Percentiles rank a stretch among this genome's conserved stretches.
phyloP scores from a whole-genome alignment of 2,329 filamentous ascomycete genomes.

The Trichoderma sp. region DNA sequence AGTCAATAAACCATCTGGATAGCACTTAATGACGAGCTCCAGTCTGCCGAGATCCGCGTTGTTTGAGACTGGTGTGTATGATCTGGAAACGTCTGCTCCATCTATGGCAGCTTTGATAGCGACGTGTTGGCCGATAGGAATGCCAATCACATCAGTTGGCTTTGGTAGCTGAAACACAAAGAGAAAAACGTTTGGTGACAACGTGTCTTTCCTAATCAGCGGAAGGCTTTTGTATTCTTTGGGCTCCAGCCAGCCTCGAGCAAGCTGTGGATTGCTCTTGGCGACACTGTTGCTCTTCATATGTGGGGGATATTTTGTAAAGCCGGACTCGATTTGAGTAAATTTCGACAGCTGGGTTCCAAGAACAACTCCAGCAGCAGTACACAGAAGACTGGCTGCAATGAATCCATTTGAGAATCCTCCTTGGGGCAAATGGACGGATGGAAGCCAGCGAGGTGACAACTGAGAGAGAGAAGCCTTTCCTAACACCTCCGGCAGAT shows the following conservation, averaged over 20 bases:
- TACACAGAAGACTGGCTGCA: neutral
- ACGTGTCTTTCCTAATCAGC: slow-evolving; percentile 38
- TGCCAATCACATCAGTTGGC: slow-evolving; percentile 43
- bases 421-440: neutral
- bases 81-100: slow-evolving; percentile 45
- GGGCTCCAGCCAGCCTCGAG: neutral
- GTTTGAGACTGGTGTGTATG: slow-evolving; percentile 55
- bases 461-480: neutral
- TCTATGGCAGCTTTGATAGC: slow-evolving; percentile 48
- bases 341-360: neutral
- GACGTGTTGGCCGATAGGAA: slow-evolving; percentile 57
- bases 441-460: neutral
- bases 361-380: neutral
- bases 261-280: neutral
- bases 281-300: neutral
- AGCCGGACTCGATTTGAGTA: slow-evolving; percentile 1
- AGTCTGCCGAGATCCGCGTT: slow-evolving; percentile 47
- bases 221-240: slow-evolving; percentile 35
- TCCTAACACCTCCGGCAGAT: neutral
- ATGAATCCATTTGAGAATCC: neutral
- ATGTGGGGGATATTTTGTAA: slow-evolving; percentile 1
- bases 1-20: slow-evolving; percentile 49
- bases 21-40: slow-evolving; percentile 51
- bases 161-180: slow-evolving; percentile 49
- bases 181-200: slow-evolving; percentile 45